Percentiles rank a stretch among this genome's conserved stretches.
Conservation (phyloP, 345 rosid species). For the Salix exigua region DNA sequence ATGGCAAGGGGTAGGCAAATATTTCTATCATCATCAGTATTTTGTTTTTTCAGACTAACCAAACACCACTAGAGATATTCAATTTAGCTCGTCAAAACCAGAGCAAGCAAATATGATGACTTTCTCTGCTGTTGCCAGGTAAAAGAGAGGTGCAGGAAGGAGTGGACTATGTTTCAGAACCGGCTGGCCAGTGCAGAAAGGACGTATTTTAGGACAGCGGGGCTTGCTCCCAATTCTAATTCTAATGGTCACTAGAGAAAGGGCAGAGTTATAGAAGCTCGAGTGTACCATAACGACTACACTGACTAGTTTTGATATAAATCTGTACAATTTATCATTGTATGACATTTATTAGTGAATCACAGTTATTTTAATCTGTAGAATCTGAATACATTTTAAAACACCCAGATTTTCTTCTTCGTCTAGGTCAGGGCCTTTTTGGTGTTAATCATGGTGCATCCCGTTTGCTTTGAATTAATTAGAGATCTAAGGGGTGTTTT, state of each 20-base stretch:
- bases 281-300: slow-evolving; percentile 7
- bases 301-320: slow-evolving; percentile 16
- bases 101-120: not conserved
- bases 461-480: not conserved
- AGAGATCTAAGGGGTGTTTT: not conserved
- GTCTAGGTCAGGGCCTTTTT: not conserved
- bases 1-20: slow-evolving; percentile 80
- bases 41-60: too few species aligned
- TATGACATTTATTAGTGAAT: slow-evolving; percentile 13
- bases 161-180: slow-evolving; percentile 72
- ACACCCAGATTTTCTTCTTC: not conserved
- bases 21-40: not conserved
- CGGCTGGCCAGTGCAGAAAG: slow-evolving; percentile 60
- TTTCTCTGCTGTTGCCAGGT: slow-evolving; percentile 41
- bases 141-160: slow-evolving; percentile 78
- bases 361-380: not conserved
- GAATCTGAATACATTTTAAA: not conserved
- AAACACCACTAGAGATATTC: too few species aligned
- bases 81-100: not conserved
- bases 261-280: not conserved
- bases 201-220: slow-evolving; percentile 43
- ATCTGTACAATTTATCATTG: slow-evolving; percentile 19
- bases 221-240: slow-evolving; percentile 32
- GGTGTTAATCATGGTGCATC: not conserved
- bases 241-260: slow-evolving; percentile 32